Evolutionary conservation across 371 early-diverging fungal species (phyloP).

Genomic region (Mortierella polycephala): DNA sequence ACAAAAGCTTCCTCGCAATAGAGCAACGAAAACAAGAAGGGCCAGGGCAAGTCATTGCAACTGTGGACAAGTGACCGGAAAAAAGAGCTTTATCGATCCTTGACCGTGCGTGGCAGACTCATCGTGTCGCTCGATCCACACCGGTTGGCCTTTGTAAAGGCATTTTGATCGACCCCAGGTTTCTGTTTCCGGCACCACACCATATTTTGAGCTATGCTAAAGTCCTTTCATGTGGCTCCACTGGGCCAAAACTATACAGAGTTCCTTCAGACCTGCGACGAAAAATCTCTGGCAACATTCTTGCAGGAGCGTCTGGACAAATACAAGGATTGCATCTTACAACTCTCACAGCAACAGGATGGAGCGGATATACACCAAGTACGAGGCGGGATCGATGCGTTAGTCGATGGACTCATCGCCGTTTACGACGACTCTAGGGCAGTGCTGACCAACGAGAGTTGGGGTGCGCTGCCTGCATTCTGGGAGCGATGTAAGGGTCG

Average conservation of each 20-base stretch:
- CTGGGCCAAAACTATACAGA: constrained; percentile 54
- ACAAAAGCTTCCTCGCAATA: no score
- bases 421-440: constrained; percentile 70
- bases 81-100: no score
- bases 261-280: constrained; percentile 45
- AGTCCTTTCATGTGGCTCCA: constrained; percentile 47
- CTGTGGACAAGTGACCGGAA: no score
- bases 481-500: constrained; percentile 63
- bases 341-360: constrained; percentile 24
- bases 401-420: constrained; percentile 74
- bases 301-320: constrained; percentile 50
- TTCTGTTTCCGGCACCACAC: no score
- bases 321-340: constrained; percentile 40
- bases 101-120: no score
- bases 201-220: constrained; percentile 19
- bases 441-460: constrained; percentile 55
- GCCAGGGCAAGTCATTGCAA: no score
- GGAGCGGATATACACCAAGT: background rate
- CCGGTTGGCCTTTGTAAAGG: no score
- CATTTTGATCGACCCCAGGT: no score
- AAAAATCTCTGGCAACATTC: constrained; percentile 44
- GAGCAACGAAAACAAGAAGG: no score
- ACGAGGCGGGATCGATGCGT: constrained; percentile 60
- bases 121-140: no score
- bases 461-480: constrained; percentile 62